Base-by-base conservation (phyloP, 805 yeast species). In the Lachancea waltii region DNA sequence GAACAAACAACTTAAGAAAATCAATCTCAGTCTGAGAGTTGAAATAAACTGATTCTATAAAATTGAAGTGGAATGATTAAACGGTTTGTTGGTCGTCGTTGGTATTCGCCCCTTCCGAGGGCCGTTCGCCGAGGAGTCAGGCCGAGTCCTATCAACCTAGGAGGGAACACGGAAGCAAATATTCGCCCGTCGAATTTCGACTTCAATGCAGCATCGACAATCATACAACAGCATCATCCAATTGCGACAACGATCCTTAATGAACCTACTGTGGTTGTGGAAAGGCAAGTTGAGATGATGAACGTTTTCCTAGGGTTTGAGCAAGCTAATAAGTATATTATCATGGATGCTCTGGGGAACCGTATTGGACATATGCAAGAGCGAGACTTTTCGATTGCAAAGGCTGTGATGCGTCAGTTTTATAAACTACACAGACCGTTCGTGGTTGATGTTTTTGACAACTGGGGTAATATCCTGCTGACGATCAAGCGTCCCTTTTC, bases 371-470 rank as follows among this genome's bases (percentile, higher is more conserved):
- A 69, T 56, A 76, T 90, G 78, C 69, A 75, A 41, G 98, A 92
- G 56, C 75, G 84, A 49, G 95, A 86, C 50, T 64, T 76, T 36
- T 85, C 90, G 2, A 53, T 84, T 19, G 48, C 72, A 34, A 79
- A 81, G 53, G 73, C 79, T 36, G 59, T 90, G n/a, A 72, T 85
- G 61, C 69, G 97, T 46, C 97, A 92, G 54, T 63, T 90, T 13
- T 83, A 82, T 53, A 70, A 85, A 40, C 65, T 87, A 19, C 97
- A 90, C 60, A 70, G 98, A 48, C 97, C 98, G 1, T 83, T 83
- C 54, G 71, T 70, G 13, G 80, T 84, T 23, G 89, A 82, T 49
- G 73, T 83, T 6, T 75, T 77, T 51, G 85, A 83, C 55, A 70
- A 69, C 42, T 54, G 70, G 40, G 87, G 83, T 0, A 77, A 79